Base-by-base conservation (phyloP, 257 asterid genomes). In the Scutellaria minor region DNA sequence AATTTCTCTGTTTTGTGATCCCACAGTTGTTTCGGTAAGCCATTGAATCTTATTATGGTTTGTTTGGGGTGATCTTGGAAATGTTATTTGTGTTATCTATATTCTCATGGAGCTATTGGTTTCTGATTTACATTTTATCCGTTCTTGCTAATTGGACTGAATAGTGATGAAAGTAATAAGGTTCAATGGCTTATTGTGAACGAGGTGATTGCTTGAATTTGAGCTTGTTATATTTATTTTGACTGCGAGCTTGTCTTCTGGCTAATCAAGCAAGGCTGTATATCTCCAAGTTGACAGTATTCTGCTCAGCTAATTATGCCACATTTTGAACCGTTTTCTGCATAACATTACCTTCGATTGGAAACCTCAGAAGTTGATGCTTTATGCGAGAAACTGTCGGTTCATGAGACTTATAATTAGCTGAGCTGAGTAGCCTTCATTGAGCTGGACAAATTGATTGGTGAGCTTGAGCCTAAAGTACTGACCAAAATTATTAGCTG, bases 261-360 rank as follows among this genome's bases (percentile, higher is more conserved):
- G 78, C 77, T 73, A 75, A 78, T 75, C 78, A 68, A 80, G 72
- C 74, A 62, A 64, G 74, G 75, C 71, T 83, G 83, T 65, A 68
- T 55, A 71, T 68, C 69, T 76, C 75, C 74, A 57, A 78, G 82
- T 58, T 71, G 84, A 66, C 71, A 55, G 72, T 72, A 68, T 79
- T 81, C 73, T 68, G 74, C 85, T 85, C 85, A 85, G 83, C 86
- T 85, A 83, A 74, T 83, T 81, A 79, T 83, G 67, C 78, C 68
- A 53, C 42, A 58, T 75, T 46, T 46, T 37, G 20, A 54, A 65
- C 68, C 61, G 6, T 68, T 69, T 72, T 68, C 75, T 74, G 70
- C 74, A 73, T 79, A 72, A 54, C 68, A 66, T 68, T 61, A 68
- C 75, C 77, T 71, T 75, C 57, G 41, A 18, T 55, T 22, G 52